Percentiles rank a stretch among this genome's conserved stretches.
Evolutionary conservation across 345 rosid genomes (phyloP).

Genomic region (Turnera subulata): DNA sequence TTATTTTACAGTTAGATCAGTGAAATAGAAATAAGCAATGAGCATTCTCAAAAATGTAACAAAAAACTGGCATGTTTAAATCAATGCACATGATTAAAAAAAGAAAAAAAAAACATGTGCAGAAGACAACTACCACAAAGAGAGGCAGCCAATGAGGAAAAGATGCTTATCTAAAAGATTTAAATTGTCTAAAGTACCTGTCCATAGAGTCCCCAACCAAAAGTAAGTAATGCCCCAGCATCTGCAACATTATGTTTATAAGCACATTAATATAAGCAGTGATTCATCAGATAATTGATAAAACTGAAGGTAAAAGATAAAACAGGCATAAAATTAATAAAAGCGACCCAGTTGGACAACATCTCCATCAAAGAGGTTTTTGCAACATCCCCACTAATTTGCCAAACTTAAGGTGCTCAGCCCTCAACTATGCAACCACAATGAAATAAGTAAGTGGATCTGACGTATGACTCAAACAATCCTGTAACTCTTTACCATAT

Average conservation of each 20-base stretch:
- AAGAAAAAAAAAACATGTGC: not conserved
- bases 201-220: conserved; percentile 99
- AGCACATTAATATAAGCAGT: too few species aligned
- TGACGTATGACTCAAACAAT: too few species aligned
- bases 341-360: not conserved
- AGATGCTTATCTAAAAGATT: too few species aligned
- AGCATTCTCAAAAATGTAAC: not conserved
- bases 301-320: conserved; percentile 1
- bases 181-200: conserved; percentile 66
- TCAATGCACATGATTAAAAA: not conserved
- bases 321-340: not conserved
- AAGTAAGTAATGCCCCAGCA: conserved; percentile 92
- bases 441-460: too few species aligned
- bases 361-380: not conserved
- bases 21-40: not conserved
- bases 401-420: too few species aligned
- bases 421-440: too few species aligned
- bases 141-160: not conserved
- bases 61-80: too few species aligned
- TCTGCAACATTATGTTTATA: conserved; percentile 33
- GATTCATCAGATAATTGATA: not conserved
- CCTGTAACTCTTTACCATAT: not conserved
- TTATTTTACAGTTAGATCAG: too few species aligned
- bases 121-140: not conserved
- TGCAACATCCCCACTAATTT: too few species aligned